Percentiles rank a stretch among this genome's conserved stretches.
Evolutionary conservation across 192 early-diverging fungal species (phyloP).

Genomic region (Piromyces finnis): DNA sequence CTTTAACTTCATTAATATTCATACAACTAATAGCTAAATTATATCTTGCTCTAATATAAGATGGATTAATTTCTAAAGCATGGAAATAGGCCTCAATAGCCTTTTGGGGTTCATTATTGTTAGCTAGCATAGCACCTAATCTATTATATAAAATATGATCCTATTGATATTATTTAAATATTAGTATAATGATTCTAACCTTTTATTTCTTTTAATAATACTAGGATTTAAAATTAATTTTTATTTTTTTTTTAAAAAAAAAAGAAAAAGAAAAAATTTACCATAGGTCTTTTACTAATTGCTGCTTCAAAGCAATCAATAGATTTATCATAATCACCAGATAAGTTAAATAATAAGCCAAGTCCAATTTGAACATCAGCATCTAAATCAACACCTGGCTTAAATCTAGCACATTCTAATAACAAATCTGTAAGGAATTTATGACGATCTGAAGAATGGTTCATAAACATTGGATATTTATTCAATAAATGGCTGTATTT

Average conservation of each 20-base stretch:
- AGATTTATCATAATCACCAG: constrained; percentile 85
- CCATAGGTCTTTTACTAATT: constrained; percentile 57
- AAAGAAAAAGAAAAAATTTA: constrained; percentile 4
- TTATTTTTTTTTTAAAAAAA: too few species aligned
- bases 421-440: constrained; percentile 53
- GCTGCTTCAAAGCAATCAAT: constrained; percentile 93
- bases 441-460: constrained; percentile 28
- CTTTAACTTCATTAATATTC: constrained; percentile 67
- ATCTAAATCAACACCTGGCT: constrained; percentile 52
- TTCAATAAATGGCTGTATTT: constrained; percentile 39
- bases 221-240: too few species aligned
- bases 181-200: not conserved
- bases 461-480: constrained; percentile 5
- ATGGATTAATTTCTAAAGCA: constrained; percentile 86
- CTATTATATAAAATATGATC: constrained; percentile 7
- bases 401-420: constrained; percentile 54
- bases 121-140: constrained; percentile 68
- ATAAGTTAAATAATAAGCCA: constrained; percentile 88
- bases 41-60: constrained; percentile 87
- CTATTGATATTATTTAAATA: constrained; percentile 93
- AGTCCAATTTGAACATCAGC: constrained; percentile 84
- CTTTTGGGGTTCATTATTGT: constrained; percentile 47
- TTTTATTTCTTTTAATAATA: too few species aligned
- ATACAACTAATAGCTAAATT: constrained; percentile 88
- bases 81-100: constrained; percentile 89